Percentiles rank a stretch among this genome's conserved stretches.
phyloP scores from a whole-genome alignment of 805 yeast species.

The Candida schatavii region DNA sequence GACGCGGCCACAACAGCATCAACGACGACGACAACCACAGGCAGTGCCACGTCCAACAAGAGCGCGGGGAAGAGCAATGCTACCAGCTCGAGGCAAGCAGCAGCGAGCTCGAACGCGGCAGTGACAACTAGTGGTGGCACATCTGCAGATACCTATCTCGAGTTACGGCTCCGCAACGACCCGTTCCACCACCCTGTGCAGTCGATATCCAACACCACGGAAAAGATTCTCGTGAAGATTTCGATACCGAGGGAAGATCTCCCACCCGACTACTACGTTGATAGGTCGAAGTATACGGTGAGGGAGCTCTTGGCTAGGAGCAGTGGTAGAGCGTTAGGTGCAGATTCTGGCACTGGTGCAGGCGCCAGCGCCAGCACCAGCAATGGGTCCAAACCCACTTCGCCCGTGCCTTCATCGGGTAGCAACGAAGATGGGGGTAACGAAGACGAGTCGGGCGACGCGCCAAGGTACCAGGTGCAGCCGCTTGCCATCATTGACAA shows the following conservation, averaged over 20 bases:
- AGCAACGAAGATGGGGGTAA: conserved; percentile 17
- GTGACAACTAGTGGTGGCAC: conserved; percentile 8
- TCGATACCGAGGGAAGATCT: conserved; percentile 56
- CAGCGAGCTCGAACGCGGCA: conserved; percentile 23
- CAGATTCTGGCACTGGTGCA: too few relatives aligned
- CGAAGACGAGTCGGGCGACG: too few relatives aligned
- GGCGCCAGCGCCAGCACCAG: too few relatives aligned
- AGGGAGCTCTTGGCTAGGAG: conserved; percentile 40
- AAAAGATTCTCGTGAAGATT: conserved; percentile 57
- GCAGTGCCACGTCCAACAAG: conserved; percentile 20
- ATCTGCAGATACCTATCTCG: conserved; percentile 32
- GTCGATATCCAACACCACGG: conserved; percentile 50
- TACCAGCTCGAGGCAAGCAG: neutral
- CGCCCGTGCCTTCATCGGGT: too few relatives aligned
- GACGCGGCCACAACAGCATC: neutral
- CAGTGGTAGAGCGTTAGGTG: too few relatives aligned
- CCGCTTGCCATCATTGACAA: conserved; percentile 69
- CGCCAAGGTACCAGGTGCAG: conserved; percentile 39
- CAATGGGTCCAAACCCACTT: too few relatives aligned
- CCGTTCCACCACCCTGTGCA: conserved; percentile 61
- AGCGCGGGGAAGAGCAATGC: conserved; percentile 20
- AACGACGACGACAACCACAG: neutral
- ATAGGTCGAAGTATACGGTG: conserved; percentile 37
- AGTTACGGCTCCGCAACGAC: conserved; percentile 38
- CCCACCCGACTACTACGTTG: conserved; percentile 30